These are phyloP conservation scores for Luffa aegyptiaca DNA, from an alignment of 306 rosid species.

Conservation along the genomic window DNA sequence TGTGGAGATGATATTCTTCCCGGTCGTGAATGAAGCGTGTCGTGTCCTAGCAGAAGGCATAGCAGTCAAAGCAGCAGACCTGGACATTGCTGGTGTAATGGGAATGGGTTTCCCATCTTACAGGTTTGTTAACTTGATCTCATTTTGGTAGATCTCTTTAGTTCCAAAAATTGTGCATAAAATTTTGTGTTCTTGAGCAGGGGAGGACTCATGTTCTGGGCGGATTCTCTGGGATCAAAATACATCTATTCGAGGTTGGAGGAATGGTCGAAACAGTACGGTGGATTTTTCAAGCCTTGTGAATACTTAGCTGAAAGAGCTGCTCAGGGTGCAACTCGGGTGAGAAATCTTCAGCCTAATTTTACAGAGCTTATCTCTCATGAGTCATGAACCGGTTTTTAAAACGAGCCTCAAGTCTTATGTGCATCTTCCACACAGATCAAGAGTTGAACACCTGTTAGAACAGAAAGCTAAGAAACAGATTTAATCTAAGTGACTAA, in stretches of 20 bases:
- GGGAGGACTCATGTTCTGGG: slow-evolving; percentile 97
- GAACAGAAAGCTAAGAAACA: not conserved
- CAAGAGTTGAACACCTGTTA: not conserved
- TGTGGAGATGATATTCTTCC: slow-evolving; percentile 88
- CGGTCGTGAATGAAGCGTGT: slow-evolving; percentile 95
- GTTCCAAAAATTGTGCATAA: not conserved
- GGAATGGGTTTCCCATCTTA: slow-evolving; percentile 98
- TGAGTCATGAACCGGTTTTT: not conserved
- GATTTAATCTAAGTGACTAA: not conserved
- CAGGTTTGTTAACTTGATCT: slow-evolving; percentile 38
- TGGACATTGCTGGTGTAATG: slow-evolving; percentile 72
- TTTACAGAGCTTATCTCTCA: not conserved
- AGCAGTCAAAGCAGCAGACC: slow-evolving; percentile 80
- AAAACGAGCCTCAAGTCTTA: not conserved
- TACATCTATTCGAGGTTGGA: slow-evolving; percentile 73
- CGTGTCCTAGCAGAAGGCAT: slow-evolving; percentile 93
- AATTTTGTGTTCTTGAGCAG: slow-evolving; percentile 25
- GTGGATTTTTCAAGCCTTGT: slow-evolving; percentile 86
- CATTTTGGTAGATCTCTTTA: not conserved
- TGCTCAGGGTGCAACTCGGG: slow-evolving; percentile 71
- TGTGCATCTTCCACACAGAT: not conserved
- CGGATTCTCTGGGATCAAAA: slow-evolving; percentile 81
- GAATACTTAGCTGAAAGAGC: slow-evolving; percentile 83
- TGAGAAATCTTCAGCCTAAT: slow-evolving; percentile 23
- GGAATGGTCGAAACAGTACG: slow-evolving; percentile 73